phyloP scores from a whole-genome alignment of 441 rosid genomes.

The Corymbia calophylla region DNA sequence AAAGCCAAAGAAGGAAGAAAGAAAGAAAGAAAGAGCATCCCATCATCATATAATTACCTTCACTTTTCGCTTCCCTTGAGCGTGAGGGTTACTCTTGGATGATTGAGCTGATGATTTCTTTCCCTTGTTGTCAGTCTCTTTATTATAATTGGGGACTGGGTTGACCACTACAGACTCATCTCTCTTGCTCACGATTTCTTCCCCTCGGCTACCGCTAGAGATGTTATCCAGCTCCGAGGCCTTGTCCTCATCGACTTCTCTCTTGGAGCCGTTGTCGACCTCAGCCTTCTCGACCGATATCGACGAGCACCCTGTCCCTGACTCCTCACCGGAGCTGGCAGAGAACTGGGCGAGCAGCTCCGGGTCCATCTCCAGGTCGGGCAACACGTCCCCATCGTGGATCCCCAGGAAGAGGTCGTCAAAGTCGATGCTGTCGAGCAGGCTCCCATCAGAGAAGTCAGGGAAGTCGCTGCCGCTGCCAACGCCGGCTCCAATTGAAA shows the following conservation, averaged over 20 bases:
- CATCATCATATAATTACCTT: slow-evolving; percentile 39
- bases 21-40: background rate
- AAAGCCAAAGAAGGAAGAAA: background rate
- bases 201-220: slow-evolving; percentile 28
- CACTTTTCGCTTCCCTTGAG: slow-evolving; percentile 60
- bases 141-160: slow-evolving; percentile 13
- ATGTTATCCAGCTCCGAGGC: slow-evolving; percentile 9
- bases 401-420: slow-evolving; percentile 40
- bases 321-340: slow-evolving; percentile 37
- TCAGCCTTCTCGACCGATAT: slow-evolving; percentile 12
- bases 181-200: slow-evolving; percentile 41
- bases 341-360: slow-evolving; percentile 67
- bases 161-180: slow-evolving; percentile 24
- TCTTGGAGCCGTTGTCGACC: background rate
- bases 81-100: slow-evolving; percentile 19
- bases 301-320: slow-evolving; percentile 26
- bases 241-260: slow-evolving; percentile 29
- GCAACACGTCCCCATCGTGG: slow-evolving; percentile 47
- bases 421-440: slow-evolving; percentile 31
- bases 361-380: slow-evolving; percentile 78
- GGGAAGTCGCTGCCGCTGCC: slow-evolving; percentile 20
- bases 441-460: slow-evolving; percentile 39
- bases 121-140: slow-evolving; percentile 27
- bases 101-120: slow-evolving; percentile 32
- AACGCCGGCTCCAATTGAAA: slow-evolving; percentile 14